Conservation (phyloP, 2,329 filamentous ascomycete species). For the Aspergillus clavatus region DNA sequence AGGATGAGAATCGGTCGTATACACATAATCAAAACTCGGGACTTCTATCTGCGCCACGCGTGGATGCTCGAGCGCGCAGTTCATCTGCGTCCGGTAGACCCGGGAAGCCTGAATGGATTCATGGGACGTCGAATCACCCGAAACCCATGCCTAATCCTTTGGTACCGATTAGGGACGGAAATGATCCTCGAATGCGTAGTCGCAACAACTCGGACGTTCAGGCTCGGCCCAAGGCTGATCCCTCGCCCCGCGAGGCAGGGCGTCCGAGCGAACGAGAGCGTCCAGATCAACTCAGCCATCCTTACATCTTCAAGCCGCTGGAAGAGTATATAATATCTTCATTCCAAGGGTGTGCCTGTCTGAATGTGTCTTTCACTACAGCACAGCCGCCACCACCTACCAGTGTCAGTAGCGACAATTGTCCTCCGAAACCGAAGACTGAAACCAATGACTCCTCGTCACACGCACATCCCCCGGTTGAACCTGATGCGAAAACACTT, state of each 20-base stretch:
- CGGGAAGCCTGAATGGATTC: slow-evolving; percentile 11
- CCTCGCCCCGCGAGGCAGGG: slow-evolving; percentile 14
- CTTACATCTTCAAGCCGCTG: slow-evolving; percentile 65
- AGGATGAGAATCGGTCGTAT: slow-evolving; percentile 12
- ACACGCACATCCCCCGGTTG: slow-evolving; percentile 45
- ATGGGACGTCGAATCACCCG: slow-evolving; percentile 14
- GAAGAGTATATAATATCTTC: slow-evolving; percentile 71
- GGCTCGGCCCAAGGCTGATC: slow-evolving; percentile 17
- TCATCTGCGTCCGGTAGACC: slow-evolving; percentile 23
- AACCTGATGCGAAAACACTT: slow-evolving; percentile 70
- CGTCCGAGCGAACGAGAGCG: slow-evolving; percentile 19
- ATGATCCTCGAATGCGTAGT: slow-evolving; percentile 17
- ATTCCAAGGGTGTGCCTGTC: slow-evolving; percentile 63
- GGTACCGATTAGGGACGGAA: slow-evolving; percentile 14
- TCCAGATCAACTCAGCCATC: slow-evolving; percentile 35
- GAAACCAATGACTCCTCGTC: slow-evolving; percentile 28
- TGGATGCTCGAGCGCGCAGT: slow-evolving; percentile 23
- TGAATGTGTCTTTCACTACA: slow-evolving; percentile 73
- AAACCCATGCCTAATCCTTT: slow-evolving; percentile 11
- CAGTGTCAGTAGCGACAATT: slow-evolving; percentile 46
- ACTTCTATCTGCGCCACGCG: slow-evolving; percentile 16
- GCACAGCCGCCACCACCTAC: slow-evolving; percentile 43
- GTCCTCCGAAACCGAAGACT: slow-evolving; percentile 30
- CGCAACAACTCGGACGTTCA: slow-evolving; percentile 30
- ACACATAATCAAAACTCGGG: slow-evolving; percentile 7